Conservation (phyloP, 31 red algal species). For the Odonthalia washingtoniensis region DNA sequence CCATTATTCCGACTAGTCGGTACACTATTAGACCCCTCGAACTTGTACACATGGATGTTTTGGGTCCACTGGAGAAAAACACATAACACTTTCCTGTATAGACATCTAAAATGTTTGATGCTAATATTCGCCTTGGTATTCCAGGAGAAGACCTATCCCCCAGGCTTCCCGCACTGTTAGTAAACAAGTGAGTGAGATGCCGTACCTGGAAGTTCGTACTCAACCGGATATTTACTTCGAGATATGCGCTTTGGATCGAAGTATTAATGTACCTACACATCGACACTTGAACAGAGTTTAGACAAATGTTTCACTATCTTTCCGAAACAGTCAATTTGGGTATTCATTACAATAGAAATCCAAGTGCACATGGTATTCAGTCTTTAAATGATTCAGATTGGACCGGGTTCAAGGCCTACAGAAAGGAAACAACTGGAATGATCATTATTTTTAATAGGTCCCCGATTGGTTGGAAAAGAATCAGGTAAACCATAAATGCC, state of each 20-base stretch:
- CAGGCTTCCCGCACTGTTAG: background rate
- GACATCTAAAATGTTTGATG: no score
- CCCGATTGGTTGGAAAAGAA: constrained; percentile 20
- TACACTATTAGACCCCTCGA: background rate
- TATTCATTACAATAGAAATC: background rate
- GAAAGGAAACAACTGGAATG: constrained; percentile 30
- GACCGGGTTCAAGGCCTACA: background rate
- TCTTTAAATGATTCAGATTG: constrained; percentile 24
- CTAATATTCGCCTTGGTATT: background rate
- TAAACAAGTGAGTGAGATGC: background rate
- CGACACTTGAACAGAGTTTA: background rate
- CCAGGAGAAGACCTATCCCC: background rate
- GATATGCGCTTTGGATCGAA: background rate
- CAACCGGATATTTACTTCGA: background rate
- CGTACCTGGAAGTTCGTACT: constrained; percentile 8
- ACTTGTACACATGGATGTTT: background rate
- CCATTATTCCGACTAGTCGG: background rate
- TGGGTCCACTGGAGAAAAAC: background rate
- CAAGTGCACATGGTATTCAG: background rate
- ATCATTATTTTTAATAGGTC: constrained; percentile 27
- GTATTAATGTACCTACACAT: background rate
- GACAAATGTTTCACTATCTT: background rate
- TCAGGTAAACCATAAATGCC: constrained; percentile 21
- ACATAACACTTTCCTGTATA: no score
- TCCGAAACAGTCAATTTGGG: background rate